Base-by-base conservation (phyloP, 2,329 filamentous ascomycete species). In the Fusarium albidum region DNA sequence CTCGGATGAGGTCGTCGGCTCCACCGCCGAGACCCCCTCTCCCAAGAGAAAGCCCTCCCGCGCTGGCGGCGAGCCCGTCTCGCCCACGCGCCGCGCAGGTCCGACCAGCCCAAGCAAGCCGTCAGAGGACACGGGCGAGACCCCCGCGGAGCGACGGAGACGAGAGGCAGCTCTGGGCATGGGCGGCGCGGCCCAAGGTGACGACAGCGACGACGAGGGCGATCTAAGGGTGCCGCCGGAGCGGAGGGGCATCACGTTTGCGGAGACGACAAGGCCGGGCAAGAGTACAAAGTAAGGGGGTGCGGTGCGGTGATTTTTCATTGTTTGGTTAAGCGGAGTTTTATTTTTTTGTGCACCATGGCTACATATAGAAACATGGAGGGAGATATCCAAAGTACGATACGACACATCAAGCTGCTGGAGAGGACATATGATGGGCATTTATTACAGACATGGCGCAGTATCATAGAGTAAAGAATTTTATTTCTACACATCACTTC, bases 141-240 rank as follows among this genome's bases (percentile, higher is more conserved):
- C 89, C 0, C 87, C 89, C 0, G 90, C 90, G 0, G 91, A 94
- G 71, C 80, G 88, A 50, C 82, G 89, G 33, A 79, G 91, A 46
- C 83, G 91, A 64, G 85, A 92, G 64, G 89, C 89, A 1, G 91
- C 90, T 1, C 75, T 94, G 2, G 89, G 90, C 9, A 77, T 89
- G 55, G 73, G 75, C 13, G 68, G 71, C 8, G 77, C 79, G 48
- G 83, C 78, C 49, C 34, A 9, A 80, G 61, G 45, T 8, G 65
- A 64, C 5, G 63, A 87, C 28, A 73, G 68, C 25, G 73, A 75
- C 18, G 85, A 87, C 18, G 84, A 86, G 53, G 81, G 84, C 57
- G 81, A 76, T 21, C 77, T 79, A 41, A 70, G 82, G 65, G 79
- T 84, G 49, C 79, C 81, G 3, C 77, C 80, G 2, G 67, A 75